phyloP scores from a whole-genome alignment of 2,329 filamentous ascomycete species.

The Ascochyta rabiei region DNA sequence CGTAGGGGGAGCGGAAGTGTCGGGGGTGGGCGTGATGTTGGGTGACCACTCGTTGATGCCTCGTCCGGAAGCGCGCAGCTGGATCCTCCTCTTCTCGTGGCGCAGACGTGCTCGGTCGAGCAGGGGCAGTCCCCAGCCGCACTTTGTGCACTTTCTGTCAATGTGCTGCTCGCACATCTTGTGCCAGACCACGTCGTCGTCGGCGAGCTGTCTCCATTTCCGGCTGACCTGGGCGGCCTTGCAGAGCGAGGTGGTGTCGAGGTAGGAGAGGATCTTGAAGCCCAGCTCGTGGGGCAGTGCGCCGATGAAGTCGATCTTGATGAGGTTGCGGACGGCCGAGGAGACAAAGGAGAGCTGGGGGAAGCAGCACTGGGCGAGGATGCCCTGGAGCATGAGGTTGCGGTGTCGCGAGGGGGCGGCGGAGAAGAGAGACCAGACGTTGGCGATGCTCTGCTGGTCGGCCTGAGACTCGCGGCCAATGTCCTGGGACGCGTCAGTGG shows the following conservation, averaged over 20 bases:
- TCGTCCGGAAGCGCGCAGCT: slow-evolving; percentile 68
- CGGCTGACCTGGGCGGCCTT: slow-evolving; percentile 94
- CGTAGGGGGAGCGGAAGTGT: slow-evolving; percentile 29
- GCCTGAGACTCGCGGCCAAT: slow-evolving; percentile 79
- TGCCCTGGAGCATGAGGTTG: slow-evolving; percentile 94
- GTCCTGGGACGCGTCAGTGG: slow-evolving; percentile 61
- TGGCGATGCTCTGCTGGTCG: slow-evolving; percentile 94
- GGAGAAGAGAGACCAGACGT: slow-evolving; percentile 97
- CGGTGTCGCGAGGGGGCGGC: slow-evolving; percentile 92
- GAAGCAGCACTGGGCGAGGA: slow-evolving; percentile 96
- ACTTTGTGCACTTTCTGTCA: slow-evolving; percentile 90
- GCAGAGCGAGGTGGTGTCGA: slow-evolving; percentile 93
- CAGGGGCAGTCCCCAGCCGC: slow-evolving; percentile 90
- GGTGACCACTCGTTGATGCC: slow-evolving; percentile 62
- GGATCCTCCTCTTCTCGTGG: slow-evolving; percentile 85
- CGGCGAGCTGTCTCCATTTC: slow-evolving; percentile 86
- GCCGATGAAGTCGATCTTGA: slow-evolving; percentile 95
- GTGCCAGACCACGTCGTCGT: slow-evolving; percentile 97
- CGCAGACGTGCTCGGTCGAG: slow-evolving; percentile 86
- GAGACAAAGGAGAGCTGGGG: slow-evolving; percentile 94
- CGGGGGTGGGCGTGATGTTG: slow-evolving; percentile 56
- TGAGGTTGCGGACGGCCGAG: slow-evolving; percentile 86
- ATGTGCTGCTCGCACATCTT: slow-evolving; percentile 98
- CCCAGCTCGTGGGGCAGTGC: slow-evolving; percentile 89
- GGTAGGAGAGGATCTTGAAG: slow-evolving; percentile 89